phyloP scores from a whole-genome alignment of 257 asterid genomes.

The Solanum clarkiae region DNA sequence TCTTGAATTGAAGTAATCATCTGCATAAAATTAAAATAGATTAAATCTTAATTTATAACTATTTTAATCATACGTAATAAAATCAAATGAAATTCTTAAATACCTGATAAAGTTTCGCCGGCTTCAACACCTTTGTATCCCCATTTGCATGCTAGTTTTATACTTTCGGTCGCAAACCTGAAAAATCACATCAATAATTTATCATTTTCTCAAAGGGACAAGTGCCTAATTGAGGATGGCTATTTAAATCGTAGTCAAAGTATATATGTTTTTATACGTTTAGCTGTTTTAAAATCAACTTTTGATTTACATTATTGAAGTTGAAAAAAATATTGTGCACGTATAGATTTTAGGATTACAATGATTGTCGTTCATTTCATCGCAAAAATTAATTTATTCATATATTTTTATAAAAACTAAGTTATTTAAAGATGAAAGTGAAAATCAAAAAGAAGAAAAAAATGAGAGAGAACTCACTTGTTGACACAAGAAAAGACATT shows the following conservation, averaged over 20 bases:
- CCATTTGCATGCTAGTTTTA: constrained; percentile 75
- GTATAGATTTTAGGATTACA: too few relatives aligned
- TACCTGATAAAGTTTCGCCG: constrained; percentile 82
- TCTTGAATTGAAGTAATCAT: constrained; percentile 67
- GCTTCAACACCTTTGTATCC: constrained; percentile 70
- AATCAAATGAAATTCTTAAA: too few relatives aligned
- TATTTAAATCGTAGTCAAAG: background rate
- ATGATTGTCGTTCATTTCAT: too few relatives aligned
- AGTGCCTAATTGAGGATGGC: background rate
- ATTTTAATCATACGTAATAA: too few relatives aligned
- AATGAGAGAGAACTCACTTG: constrained; percentile 32
- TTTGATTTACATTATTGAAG: background rate
- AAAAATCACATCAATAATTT: background rate
- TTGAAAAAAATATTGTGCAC: too few relatives aligned
- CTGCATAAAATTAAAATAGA: constrained; percentile 12
- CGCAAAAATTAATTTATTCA: too few relatives aligned
- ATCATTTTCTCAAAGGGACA: background rate
- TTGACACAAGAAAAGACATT: constrained; percentile 45
- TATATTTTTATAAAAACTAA: too few relatives aligned
- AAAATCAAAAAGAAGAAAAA: background rate
- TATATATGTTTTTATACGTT: background rate
- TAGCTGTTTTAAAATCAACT: background rate
- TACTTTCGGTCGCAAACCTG: constrained; percentile 82
- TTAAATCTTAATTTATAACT: background rate
- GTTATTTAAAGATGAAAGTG: too few relatives aligned